These are phyloP conservation scores for Punctularia strigosozonata DNA, from an alignment of 768 basidiomycete species.

Conservation along the genomic window DNA sequence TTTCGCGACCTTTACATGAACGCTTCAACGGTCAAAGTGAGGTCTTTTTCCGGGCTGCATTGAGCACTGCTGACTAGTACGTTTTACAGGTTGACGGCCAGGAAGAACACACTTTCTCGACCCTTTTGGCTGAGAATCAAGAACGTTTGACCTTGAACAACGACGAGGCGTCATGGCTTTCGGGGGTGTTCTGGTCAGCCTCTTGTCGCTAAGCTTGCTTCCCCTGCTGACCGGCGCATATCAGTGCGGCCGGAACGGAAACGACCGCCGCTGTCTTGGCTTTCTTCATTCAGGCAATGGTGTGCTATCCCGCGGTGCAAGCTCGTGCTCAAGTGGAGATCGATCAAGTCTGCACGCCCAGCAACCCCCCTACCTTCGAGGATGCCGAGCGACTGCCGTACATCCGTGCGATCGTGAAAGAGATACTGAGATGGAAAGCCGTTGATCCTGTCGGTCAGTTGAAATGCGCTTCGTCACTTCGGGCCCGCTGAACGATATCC, in stretches of 20 bases:
- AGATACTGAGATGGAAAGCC: slow-evolving; percentile 12
- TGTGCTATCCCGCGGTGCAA: slow-evolving; percentile 12
- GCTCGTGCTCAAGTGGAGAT: slow-evolving; percentile 13
- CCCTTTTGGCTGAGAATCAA: neutral
- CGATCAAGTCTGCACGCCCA: slow-evolving; percentile 10
- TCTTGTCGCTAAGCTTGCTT: neutral
- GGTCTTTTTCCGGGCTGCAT: neutral
- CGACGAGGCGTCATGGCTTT: neutral
- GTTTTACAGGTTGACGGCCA: neutral
- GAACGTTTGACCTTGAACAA: neutral
- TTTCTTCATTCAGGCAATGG: slow-evolving; percentile 13
- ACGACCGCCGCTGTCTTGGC: slow-evolving; percentile 8
- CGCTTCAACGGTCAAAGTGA: neutral
- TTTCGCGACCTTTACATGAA: slow-evolving; percentile 12
- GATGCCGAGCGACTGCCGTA: slow-evolving; percentile 10
- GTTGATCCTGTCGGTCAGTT: slow-evolving; percentile 10
- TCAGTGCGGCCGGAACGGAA: too few relatives aligned
- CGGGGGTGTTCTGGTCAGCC: neutral
- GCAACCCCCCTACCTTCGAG: slow-evolving; percentile 11
- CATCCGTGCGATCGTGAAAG: slow-evolving; percentile 9
- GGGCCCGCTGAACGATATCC: too few relatives aligned
- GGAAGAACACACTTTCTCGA: neutral
- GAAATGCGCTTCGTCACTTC: too few relatives aligned
- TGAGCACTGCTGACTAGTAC: neutral
- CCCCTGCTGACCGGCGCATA: too few relatives aligned